Base-by-base conservation (phyloP, 306 rosid species). In the Dryas drummondii region DNA sequence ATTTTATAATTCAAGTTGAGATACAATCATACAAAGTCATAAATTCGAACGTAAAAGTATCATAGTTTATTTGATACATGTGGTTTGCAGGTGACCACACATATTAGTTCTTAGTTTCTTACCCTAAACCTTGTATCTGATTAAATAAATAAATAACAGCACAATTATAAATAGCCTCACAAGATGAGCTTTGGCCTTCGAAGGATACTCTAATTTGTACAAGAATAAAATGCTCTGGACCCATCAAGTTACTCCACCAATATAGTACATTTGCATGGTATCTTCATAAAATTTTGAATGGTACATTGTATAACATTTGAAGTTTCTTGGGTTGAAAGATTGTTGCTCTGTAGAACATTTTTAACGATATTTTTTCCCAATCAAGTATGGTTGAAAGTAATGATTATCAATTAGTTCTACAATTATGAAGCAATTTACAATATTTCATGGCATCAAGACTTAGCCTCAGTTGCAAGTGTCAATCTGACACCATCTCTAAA, bases 401-500 rank as follows among this genome's bases (percentile, higher is more conserved):
- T 5, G n/a, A 9, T 7, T 70, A 70, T n/a, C 40, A 11, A 15
- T 53, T 16, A 16, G 37, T 53, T 70, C 58, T 69, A 58, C 4
- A 55, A 37, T 60, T 15, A 66, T 57, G 70, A 58, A 62, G 64
- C 66, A 60, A 74, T 50, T 48, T 74, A 54, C 48, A 45, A 57
- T 14, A 59, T 62, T 65, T 55, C 66, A 17, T 73, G 52, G 74
- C 75, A 49, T 90, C 91, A 79, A 68, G 74, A 73, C 58, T 73
- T 80, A 41, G 84, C 79, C 51, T 80, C 88, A 42, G 80, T n/a
- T 52, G 82, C 72, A 61, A 94, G 92, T 2, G 92, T 91, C 82
- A 85, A 81, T 80, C 81, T 87, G 68, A 94, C 96, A 1, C 97
- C 98, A 3, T 88, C 90, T 51, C 16, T 64, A 62, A 84, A 94